Percentiles rank a stretch among this genome's conserved stretches.
Conservation (phyloP, 1,139 yeast species). For the Yamadazyma oceani region DNA sequence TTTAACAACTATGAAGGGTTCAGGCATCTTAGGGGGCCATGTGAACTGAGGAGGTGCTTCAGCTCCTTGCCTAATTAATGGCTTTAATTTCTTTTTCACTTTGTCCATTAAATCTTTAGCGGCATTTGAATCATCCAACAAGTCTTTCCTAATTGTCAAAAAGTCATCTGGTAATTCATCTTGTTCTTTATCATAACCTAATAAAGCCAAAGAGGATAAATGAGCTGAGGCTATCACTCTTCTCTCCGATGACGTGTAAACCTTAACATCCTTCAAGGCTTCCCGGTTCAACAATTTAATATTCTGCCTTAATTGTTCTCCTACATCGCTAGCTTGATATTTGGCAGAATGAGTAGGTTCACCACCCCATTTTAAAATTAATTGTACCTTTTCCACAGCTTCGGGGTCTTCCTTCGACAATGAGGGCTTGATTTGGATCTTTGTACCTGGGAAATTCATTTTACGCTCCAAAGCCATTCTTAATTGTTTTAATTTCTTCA, state of each 20-base stretch:
- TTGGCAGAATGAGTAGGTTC: constrained; percentile 98
- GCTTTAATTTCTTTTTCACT: constrained; percentile 94
- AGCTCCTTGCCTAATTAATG: constrained; percentile 89
- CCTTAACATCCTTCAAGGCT: constrained; percentile 80
- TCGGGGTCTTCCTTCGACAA: constrained; percentile 61
- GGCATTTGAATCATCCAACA: constrained; percentile 95
- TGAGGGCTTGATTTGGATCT: constrained; percentile 92
- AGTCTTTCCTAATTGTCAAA: constrained; percentile 81
- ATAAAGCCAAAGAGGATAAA: constrained; percentile 77
- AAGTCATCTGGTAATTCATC: constrained; percentile 74
- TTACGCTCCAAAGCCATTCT: constrained; percentile 86
- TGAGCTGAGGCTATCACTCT: constrained; percentile 93
- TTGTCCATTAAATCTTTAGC: constrained; percentile 98
- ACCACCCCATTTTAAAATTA: constrained; percentile 98
- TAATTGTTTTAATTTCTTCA: constrained; percentile 70
- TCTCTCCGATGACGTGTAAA: constrained; percentile 90
- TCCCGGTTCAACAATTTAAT: constrained; percentile 81
- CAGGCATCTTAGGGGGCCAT: constrained; percentile 99
- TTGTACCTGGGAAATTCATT: constrained; percentile 90
- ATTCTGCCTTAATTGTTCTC: constrained; percentile 94
- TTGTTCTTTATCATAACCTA: constrained; percentile 57
- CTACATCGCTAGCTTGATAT: constrained; percentile 91
- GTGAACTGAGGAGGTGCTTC: constrained; percentile 99
- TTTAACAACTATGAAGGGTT: constrained; percentile 89
- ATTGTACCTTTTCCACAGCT: constrained; percentile 86